phyloP scores from a whole-genome alignment of 768 basidiomycete genomes.

The Phaffia australis region DNA sequence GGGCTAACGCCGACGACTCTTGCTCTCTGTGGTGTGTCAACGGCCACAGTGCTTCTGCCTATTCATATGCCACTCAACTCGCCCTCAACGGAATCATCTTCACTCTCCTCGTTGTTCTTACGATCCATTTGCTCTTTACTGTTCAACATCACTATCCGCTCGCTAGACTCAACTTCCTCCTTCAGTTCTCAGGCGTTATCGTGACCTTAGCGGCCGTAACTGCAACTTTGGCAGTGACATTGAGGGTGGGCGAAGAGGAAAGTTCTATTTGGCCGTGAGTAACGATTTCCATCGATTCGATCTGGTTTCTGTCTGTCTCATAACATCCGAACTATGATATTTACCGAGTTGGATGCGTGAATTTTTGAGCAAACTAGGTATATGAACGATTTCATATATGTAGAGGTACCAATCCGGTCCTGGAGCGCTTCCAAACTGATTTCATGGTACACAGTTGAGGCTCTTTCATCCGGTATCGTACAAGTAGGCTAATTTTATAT shows the following conservation, averaged over 20 bases:
- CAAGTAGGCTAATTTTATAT: constrained; percentile 48
- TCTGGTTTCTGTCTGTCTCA: neutral
- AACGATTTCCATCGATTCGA: neutral
- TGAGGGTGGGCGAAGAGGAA: constrained; percentile 50
- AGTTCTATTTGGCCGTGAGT: constrained; percentile 42
- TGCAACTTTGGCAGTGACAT: constrained; percentile 65
- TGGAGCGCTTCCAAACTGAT: constrained; percentile 61
- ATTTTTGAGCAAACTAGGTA: constrained; percentile 60
- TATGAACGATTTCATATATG: constrained; percentile 84
- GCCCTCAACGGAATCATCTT: constrained; percentile 72
- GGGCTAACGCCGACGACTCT: too few relatives aligned
- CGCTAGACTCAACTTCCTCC: constrained; percentile 77
- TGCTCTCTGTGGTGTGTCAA: too few relatives aligned
- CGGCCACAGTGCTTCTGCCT: constrained; percentile 49
- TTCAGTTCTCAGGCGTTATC: constrained; percentile 73
- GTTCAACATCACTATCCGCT: constrained; percentile 93
- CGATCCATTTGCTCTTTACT: constrained; percentile 88
- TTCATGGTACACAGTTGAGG: constrained; percentile 80
- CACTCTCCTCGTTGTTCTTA: constrained; percentile 69
- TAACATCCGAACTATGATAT: neutral
- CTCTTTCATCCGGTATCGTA: constrained; percentile 66
- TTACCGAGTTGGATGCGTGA: neutral
- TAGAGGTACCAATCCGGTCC: constrained; percentile 57
- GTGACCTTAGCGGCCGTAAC: constrained; percentile 66
- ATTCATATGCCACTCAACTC: constrained; percentile 83